Percentiles rank a stretch among this genome's conserved stretches.
phyloP scores from a whole-genome alignment of 176 grass and related monocot species.

The Saccharum officinarum region DNA sequence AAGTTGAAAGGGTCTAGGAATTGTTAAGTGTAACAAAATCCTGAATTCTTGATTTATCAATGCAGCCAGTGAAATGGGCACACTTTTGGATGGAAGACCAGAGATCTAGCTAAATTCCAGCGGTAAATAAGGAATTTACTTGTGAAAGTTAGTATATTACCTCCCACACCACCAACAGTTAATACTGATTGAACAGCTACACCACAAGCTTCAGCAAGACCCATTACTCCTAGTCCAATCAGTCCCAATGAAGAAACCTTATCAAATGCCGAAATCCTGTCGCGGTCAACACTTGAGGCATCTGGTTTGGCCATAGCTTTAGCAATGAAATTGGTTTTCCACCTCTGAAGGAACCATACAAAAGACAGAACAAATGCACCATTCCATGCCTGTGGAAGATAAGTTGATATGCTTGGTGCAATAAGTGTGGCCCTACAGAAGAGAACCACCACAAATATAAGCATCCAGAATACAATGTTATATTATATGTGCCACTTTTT shows the following conservation, averaged over 20 bases:
- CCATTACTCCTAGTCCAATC: constrained; percentile 82
- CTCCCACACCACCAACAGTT: constrained; percentile 98
- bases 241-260: constrained; percentile 78
- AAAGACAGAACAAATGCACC: constrained; percentile 82
- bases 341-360: constrained; percentile 96
- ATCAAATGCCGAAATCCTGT: constrained; percentile 74
- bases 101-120: neutral
- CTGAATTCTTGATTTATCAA: constrained; percentile 12
- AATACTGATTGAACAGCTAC: constrained; percentile 91
- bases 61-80: neutral
- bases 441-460: constrained; percentile 23
- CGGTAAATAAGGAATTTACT: neutral
- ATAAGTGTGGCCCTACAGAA: constrained; percentile 62
- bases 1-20: neutral
- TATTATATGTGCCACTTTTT: constrained; percentile 26
- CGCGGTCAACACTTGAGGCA: constrained; percentile 48
- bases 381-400: constrained; percentile 76
- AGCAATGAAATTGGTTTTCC: constrained; percentile 83
- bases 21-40: neutral
- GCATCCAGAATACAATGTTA: constrained; percentile 17
- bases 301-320: constrained; percentile 47
- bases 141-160: constrained; percentile 45
- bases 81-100: neutral
- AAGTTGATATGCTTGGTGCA: constrained; percentile 63
- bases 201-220: constrained; percentile 82